phyloP scores from a whole-genome alignment of 805 yeast genomes.

The Candida succiphila region DNA sequence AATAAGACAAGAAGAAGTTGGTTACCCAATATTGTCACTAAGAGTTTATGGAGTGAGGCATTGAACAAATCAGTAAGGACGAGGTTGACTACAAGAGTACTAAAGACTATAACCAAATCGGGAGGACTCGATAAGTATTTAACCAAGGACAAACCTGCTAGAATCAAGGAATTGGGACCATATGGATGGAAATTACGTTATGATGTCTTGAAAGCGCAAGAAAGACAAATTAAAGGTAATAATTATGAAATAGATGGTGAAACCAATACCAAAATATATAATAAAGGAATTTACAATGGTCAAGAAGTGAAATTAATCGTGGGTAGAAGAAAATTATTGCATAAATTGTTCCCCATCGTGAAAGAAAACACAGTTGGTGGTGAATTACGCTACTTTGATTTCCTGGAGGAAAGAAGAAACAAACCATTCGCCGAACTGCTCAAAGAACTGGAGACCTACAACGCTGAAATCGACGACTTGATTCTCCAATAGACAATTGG shows the following conservation, averaged over 20 bases:
- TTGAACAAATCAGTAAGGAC: constrained; percentile 47
- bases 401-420: constrained; percentile 33
- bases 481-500: background rate
- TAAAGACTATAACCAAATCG: constrained; percentile 81
- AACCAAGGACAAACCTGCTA: constrained; percentile 76
- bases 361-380: constrained; percentile 32
- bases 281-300: constrained; percentile 31
- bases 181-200: constrained; percentile 87
- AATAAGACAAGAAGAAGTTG: constrained; percentile 68
- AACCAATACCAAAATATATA: constrained; percentile 32
- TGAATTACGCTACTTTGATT: constrained; percentile 34
- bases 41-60: constrained; percentile 78
- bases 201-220: constrained; percentile 43
- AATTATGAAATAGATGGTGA: constrained; percentile 13
- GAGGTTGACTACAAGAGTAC: constrained; percentile 67
- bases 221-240: constrained; percentile 24
- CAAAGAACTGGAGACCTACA: constrained; percentile 33
- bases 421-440: constrained; percentile 39
- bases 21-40: constrained; percentile 70
- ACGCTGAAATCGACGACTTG: constrained; percentile 25
- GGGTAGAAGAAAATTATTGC: constrained; percentile 57
- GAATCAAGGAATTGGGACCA: constrained; percentile 88
- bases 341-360: constrained; percentile 41
- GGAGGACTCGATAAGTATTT: constrained; percentile 92
- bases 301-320: constrained; percentile 39